A percentile compares a stretch with the other conserved stretches of the same genome.
Evolutionary conservation across 495 filamentous ascomycete genomes (phyloP).

Genomic region (Stereocaulon alpinum): DNA sequence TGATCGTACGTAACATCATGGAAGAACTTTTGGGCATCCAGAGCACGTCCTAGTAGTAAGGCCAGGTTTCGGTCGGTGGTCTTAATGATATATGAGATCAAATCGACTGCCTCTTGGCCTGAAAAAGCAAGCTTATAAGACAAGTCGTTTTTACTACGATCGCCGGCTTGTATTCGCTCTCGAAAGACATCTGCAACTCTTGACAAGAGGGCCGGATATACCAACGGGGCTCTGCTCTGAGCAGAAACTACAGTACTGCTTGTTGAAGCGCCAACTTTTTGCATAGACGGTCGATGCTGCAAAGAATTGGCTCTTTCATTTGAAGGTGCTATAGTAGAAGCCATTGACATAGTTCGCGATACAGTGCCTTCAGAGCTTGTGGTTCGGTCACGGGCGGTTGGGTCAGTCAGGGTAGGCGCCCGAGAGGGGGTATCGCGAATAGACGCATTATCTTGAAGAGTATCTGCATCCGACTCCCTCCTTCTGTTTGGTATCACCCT

Average conservation of each 20-base stretch:
- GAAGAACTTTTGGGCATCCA: constrained; percentile 99
- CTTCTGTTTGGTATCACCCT: constrained; percentile 66
- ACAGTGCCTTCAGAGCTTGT: constrained; percentile 29
- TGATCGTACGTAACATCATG: constrained; percentile 99
- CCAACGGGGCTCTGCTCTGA: constrained; percentile 58
- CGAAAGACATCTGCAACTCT: constrained; percentile 83
- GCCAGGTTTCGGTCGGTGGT: constrained; percentile 94
- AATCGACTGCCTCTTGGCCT: constrained; percentile 87
- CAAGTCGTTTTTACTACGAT: constrained; percentile 90
- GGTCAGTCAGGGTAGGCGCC: constrained; percentile 25
- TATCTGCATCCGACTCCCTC: constrained; percentile 43
- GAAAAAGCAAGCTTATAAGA: constrained; percentile 96
- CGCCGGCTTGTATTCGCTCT: constrained; percentile 68
- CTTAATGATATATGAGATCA: constrained; percentile 89
- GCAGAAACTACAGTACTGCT: constrained; percentile 38
- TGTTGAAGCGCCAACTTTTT: constrained; percentile 26
- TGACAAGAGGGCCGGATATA: constrained; percentile 88
- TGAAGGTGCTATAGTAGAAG: constrained; percentile 57
- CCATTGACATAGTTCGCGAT: constrained; percentile 76
- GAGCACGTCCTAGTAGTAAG: constrained; percentile 78
- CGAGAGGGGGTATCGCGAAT: constrained; percentile 27
- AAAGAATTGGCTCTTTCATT: constrained; percentile 34
- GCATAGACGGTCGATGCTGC: constrained; percentile 38
- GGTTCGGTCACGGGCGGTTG: constrained; percentile 23
- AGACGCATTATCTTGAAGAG: constrained; percentile 26